These are phyloP conservation scores for Phaeosphaeriaceae sp. DNA, from an alignment of 2,329 filamentous ascomycete species.

Conservation along the genomic window DNA sequence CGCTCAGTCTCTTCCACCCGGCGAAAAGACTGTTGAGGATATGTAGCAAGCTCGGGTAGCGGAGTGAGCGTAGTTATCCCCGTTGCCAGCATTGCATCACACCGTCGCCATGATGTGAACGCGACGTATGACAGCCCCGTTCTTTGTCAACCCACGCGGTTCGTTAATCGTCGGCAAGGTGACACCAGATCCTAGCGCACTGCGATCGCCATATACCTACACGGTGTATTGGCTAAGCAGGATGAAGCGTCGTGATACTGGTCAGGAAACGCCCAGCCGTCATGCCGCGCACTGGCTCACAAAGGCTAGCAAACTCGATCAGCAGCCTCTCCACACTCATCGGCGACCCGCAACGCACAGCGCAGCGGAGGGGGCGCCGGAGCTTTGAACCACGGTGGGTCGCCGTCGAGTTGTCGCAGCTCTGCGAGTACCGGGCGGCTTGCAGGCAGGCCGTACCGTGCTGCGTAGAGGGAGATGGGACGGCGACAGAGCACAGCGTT, in stretches of 20 bases:
- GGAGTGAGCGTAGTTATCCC: not conserved
- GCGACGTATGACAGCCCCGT: not conserved
- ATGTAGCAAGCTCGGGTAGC: not conserved
- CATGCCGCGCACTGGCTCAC: conserved; percentile 5
- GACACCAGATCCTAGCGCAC: conserved; percentile 30
- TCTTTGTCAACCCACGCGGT: conserved; percentile 9
- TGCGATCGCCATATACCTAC: conserved; percentile 17
- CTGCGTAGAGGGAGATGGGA: too few relatives aligned
- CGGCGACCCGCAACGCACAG: not conserved
- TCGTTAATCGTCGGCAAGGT: conserved; percentile 32
- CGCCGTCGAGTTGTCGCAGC: not conserved
- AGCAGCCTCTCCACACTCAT: not conserved
- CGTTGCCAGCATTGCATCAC: not conserved
- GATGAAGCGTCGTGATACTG: conserved; percentile 11
- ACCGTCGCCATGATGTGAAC: not conserved
- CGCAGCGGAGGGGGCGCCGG: not conserved
- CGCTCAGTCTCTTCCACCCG: too few relatives aligned
- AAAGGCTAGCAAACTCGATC: not conserved
- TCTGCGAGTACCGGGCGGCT: not conserved
- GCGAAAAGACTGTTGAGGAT: too few relatives aligned
- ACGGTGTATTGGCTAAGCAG: too few relatives aligned
- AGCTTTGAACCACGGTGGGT: not conserved
- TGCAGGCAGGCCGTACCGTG: too few relatives aligned
- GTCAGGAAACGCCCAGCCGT: conserved; percentile 12
- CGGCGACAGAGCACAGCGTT: not conserved